Conservation (phyloP, 768 basidiomycete species). For the Pseudohyphozyma bogoriensis region DNA sequence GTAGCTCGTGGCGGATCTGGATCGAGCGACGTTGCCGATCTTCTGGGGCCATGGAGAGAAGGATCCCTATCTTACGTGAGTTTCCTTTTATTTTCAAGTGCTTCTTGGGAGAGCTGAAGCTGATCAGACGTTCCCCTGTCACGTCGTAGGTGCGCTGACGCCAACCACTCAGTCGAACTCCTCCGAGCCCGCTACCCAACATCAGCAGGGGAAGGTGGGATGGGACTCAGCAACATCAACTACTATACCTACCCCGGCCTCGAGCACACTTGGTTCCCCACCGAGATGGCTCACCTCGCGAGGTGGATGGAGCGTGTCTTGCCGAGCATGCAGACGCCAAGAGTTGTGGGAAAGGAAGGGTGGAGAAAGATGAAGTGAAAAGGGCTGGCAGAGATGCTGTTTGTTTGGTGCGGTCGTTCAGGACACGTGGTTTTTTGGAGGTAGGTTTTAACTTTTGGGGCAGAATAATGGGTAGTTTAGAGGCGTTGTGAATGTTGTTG, state of each 20-base stretch:
- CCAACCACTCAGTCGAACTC: slow-evolving; percentile 1
- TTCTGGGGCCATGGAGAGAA: slow-evolving; percentile 19
- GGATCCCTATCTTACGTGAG: slow-evolving; percentile 14
- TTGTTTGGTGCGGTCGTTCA: too few relatives aligned
- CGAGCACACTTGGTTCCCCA: slow-evolving; percentile 2
- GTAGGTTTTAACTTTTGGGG: too few relatives aligned
- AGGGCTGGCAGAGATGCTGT: too few relatives aligned
- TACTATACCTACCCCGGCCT: slow-evolving; percentile 3
- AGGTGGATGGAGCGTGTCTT: background rate
- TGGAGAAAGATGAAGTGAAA: too few relatives aligned
- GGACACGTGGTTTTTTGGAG: too few relatives aligned
- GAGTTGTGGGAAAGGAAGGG: too few relatives aligned
- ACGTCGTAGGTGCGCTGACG: slow-evolving; percentile 16
- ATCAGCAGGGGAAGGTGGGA: background rate
- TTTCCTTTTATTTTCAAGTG: background rate
- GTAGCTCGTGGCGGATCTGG: slow-evolving; percentile 16
- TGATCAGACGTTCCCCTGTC: background rate
- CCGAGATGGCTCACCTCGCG: slow-evolving; percentile 2
- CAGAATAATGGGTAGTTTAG: too few relatives aligned
- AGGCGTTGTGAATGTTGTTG: too few relatives aligned
- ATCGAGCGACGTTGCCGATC: slow-evolving; percentile 8
- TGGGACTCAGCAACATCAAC: slow-evolving; percentile 5
- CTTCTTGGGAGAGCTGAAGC: background rate
- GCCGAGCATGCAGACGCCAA: too few relatives aligned
- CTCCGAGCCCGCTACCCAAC: background rate